Percentiles rank a stretch among this genome's conserved stretches.
phyloP scores from a whole-genome alignment of 2,329 filamentous ascomycete genomes.

The Ambrosiella cleistominuta region DNA sequence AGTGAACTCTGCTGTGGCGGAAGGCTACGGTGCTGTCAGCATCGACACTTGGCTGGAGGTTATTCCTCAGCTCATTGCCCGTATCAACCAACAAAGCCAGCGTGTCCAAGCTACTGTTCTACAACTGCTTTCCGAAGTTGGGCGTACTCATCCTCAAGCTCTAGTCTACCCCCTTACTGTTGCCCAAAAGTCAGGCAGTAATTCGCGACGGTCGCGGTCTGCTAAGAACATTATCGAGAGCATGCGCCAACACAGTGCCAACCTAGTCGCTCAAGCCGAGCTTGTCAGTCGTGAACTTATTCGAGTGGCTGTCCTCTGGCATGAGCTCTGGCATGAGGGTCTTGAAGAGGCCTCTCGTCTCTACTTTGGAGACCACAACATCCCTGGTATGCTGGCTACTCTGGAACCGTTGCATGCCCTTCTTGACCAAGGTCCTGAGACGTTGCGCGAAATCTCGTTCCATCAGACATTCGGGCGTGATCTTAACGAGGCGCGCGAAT shows the following conservation, averaged over 20 bases:
- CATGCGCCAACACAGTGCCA: slow-evolving; percentile 87
- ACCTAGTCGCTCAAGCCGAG: slow-evolving; percentile 86
- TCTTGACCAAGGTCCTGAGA: slow-evolving; percentile 81
- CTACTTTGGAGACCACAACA: slow-evolving; percentile 95
- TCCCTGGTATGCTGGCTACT: slow-evolving; percentile 89
- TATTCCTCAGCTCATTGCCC: slow-evolving; percentile 88
- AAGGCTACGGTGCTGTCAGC: slow-evolving; percentile 80
- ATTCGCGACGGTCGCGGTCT: slow-evolving; percentile 66
- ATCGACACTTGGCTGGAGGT: slow-evolving; percentile 98
- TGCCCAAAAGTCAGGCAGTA: slow-evolving; percentile 83
- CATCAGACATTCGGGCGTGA: slow-evolving; percentile 94
- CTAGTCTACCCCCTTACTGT: slow-evolving; percentile 94
- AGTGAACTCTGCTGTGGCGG: slow-evolving; percentile 73
- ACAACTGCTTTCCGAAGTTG: slow-evolving; percentile 79
- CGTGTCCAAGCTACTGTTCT: slow-evolving; percentile 82
- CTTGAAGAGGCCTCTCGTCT: slow-evolving; percentile 89
- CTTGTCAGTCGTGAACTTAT: slow-evolving; percentile 93
- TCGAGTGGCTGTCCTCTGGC: slow-evolving; percentile 90
- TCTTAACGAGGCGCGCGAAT: slow-evolving; percentile 83
- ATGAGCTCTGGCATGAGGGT: slow-evolving; percentile 97
- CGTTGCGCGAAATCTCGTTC: slow-evolving; percentile 88
- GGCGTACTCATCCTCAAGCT: slow-evolving; percentile 85
- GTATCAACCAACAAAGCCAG: slow-evolving; percentile 89
- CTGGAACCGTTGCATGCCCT: slow-evolving; percentile 81
- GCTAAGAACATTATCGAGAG: slow-evolving; percentile 93